These are phyloP conservation scores for Phlegmacium glaucopus DNA, from an alignment of 768 basidiomycete genomes.

Conservation along the genomic window DNA sequence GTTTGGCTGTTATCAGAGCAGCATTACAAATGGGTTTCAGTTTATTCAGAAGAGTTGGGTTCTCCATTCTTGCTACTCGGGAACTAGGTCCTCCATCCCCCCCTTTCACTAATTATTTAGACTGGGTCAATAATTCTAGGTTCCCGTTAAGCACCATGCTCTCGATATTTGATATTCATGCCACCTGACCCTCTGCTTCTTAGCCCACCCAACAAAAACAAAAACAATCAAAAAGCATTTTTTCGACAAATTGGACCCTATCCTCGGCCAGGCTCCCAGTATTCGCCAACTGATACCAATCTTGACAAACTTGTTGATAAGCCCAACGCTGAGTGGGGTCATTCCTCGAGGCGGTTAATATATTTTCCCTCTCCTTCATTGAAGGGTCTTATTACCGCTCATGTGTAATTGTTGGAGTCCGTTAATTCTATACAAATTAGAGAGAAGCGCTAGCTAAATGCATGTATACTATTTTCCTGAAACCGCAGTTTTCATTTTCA, in stretches of 20 bases:
- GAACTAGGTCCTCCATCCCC: slow-evolving; percentile 10
- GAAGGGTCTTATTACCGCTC: slow-evolving; percentile 31
- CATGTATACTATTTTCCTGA: too few species aligned
- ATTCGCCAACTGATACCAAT: slow-evolving; percentile 29
- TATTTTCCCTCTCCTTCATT: slow-evolving; percentile 51
- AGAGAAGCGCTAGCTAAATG: too few species aligned
- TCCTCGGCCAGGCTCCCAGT: slow-evolving; percentile 11
- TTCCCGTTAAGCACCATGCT: slow-evolving; percentile 28
- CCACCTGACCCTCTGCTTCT: neutral
- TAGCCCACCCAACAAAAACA: too few species aligned
- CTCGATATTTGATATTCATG: slow-evolving; percentile 16
- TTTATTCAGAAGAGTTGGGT: slow-evolving; percentile 35
- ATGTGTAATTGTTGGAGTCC: neutral
- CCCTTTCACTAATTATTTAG: too few species aligned
- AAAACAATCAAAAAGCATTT: neutral
- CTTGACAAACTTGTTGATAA: slow-evolving; percentile 39
- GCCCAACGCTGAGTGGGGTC: slow-evolving; percentile 32
- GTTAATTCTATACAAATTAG: neutral
- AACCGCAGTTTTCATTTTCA: too few species aligned
- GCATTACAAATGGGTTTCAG: slow-evolving; percentile 35
- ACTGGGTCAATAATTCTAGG: slow-evolving; percentile 32
- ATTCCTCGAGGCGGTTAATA: slow-evolving; percentile 45
- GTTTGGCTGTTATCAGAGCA: slow-evolving; percentile 41
- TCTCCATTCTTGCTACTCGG: neutral
- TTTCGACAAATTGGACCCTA: slow-evolving; percentile 14